Conservation (phyloP, 2,329 filamentous ascomycete species). For the Catunica adiposa region DNA sequence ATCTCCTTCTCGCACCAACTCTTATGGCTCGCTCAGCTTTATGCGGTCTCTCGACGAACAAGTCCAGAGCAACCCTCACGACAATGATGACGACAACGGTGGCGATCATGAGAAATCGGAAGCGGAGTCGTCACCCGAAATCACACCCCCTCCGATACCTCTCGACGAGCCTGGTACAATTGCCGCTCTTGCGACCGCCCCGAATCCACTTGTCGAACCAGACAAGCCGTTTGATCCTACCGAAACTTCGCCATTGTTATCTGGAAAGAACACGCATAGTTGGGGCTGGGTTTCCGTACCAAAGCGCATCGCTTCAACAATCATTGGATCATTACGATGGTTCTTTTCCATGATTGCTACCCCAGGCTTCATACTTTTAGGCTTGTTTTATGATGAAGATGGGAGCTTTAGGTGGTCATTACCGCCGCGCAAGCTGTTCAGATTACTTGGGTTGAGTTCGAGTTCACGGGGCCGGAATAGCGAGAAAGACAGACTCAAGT, state of each 20-base stretch:
- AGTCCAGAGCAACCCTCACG: conserved; percentile 21
- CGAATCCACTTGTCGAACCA: conserved; percentile 21
- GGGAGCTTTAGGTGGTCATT: conserved; percentile 64
- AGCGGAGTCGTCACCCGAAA: conserved; percentile 15
- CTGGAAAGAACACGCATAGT: conserved; percentile 16
- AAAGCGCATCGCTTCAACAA: conserved; percentile 50
- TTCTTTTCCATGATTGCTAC: conserved; percentile 62
- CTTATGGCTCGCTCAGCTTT: conserved; percentile 35
- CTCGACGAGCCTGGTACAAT: conserved; percentile 12
- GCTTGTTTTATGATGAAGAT: conserved; percentile 66
- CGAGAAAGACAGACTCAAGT: conserved; percentile 2
- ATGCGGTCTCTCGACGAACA: conserved; percentile 22
- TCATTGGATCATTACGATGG: conserved; percentile 63
- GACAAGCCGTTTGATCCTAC: conserved; percentile 15
- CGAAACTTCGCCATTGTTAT: conserved; percentile 52
- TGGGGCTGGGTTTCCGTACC: conserved; percentile 41
- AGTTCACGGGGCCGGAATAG: not conserved
- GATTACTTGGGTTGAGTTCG: conserved; percentile 2
- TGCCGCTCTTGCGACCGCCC: conserved; percentile 15
- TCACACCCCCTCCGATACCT: conserved; percentile 22
- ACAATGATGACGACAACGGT: conserved; percentile 18
- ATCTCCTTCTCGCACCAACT: conserved; percentile 42
- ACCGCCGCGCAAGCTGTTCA: conserved; percentile 50
- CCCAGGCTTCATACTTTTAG: conserved; percentile 67
- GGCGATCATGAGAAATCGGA: conserved; percentile 18